Percentiles rank a stretch among this genome's conserved stretches.
Conservation (phyloP, 2,329 filamentous ascomycete genomes). For the Canariomyces notabilis region DNA sequence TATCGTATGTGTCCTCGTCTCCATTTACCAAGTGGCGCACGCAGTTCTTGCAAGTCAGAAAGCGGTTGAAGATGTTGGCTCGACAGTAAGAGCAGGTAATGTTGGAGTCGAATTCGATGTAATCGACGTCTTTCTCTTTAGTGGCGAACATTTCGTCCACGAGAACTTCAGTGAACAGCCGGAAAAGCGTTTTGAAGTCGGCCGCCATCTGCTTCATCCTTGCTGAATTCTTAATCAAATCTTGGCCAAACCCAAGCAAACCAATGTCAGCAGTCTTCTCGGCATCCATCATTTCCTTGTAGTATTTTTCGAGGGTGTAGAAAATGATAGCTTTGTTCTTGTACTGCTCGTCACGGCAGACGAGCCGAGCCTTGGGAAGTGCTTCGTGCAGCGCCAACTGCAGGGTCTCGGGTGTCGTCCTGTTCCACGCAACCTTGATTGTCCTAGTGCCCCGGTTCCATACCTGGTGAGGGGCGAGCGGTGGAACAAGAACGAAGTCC, state of each 20-base stretch:
- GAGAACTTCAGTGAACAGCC: conserved; percentile 71
- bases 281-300: conserved; percentile 51
- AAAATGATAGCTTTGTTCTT: conserved; percentile 97
- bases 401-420: conserved; percentile 86
- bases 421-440: conserved; percentile 97
- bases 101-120: conserved; percentile 78
- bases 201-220: conserved; percentile 63
- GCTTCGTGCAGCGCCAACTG: conserved; percentile 82
- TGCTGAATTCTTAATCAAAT: conserved; percentile 36
- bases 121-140: conserved; percentile 67
- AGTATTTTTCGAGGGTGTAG: conserved; percentile 78
- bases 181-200: conserved; percentile 78
- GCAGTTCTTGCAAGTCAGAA: conserved; percentile 86
- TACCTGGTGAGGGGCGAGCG: conserved; percentile 90
- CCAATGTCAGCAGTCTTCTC: conserved; percentile 45
- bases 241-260: conserved; percentile 44
- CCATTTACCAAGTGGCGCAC: conserved; percentile 60
- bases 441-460: conserved; percentile 96
- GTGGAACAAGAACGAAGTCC: conserved; percentile 90
- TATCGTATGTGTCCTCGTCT: conserved; percentile 81
- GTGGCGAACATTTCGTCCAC: conserved; percentile 80
- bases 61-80: conserved; percentile 95
- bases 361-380: conserved; percentile 79
- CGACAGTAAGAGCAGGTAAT: conserved; percentile 95
- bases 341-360: conserved; percentile 96